These are phyloP conservation scores for Irpex sp. DNA, from an alignment of 1,284 basidiomycete genomes.

Conservation along the genomic window DNA sequence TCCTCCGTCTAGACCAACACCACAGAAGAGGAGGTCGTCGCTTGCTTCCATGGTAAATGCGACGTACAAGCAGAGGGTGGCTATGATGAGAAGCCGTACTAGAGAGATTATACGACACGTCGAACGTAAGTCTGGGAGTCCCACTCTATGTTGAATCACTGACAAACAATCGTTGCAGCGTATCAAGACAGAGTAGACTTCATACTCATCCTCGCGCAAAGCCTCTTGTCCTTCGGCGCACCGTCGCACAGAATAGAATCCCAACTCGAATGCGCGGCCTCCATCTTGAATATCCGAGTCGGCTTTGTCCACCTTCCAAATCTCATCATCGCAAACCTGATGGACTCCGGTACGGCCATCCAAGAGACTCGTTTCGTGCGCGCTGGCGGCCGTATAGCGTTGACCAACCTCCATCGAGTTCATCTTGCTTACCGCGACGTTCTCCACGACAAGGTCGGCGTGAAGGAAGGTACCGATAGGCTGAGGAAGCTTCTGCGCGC, in stretches of 20 bases:
- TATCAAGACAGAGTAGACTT: constrained; percentile 70
- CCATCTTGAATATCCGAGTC: constrained; percentile 55
- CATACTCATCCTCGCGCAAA: constrained; percentile 77
- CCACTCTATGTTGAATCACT: neutral
- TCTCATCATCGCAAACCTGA: constrained; percentile 76
- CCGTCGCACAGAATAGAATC: constrained; percentile 86
- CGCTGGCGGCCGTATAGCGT: constrained; percentile 66
- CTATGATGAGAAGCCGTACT: constrained; percentile 17
- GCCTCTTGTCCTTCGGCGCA: constrained; percentile 78
- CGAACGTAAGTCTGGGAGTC: constrained; percentile 26
- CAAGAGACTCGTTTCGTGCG: constrained; percentile 79
- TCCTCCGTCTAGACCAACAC: neutral
- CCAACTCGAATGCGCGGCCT: constrained; percentile 60
- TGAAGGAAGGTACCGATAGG: constrained; percentile 57
- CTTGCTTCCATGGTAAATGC: neutral
- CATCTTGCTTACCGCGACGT: constrained; percentile 78
- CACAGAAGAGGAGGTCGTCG: neutral
- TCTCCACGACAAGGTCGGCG: constrained; percentile 69
- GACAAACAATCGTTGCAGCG: constrained; percentile 38
- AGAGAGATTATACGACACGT: constrained; percentile 30
- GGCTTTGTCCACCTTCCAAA: constrained; percentile 81
- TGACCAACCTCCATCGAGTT: constrained; percentile 69
- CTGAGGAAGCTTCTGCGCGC: constrained; percentile 60
- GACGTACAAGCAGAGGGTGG: constrained; percentile 15
- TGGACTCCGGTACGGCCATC: constrained; percentile 54